Base-by-base conservation (phyloP, 148 eudicot species). In the Persicaria tinctoria region DNA sequence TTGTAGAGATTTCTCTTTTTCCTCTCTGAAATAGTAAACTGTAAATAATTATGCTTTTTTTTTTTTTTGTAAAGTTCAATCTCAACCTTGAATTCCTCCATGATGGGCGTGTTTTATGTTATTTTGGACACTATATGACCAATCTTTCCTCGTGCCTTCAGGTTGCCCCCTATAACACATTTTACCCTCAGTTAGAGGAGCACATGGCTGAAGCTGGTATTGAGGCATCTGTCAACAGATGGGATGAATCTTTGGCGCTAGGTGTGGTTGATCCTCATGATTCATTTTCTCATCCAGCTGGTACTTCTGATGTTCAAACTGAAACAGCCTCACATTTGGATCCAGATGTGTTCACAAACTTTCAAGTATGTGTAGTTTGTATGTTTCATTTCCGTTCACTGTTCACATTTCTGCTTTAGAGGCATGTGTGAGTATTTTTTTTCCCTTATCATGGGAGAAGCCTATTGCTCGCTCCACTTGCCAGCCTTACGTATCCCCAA, bases 151-250 rank as follows among this genome's bases (percentile, higher is more conserved):
- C 47, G 38, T 66, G 48, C 12, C 46, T 70, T 38, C 83, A 96
- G 99, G 99, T 96, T 79, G 99, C 94, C 68, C 99, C 97, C 32
- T 96, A 87, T 79, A 92, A 96, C 78, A 92, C 99, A 18, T 90
- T 79, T 79, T 96, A 96, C 77, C 83, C 93, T n/a, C 92, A 85
- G 76, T 84, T 96, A 87, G 99, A 89, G 84, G 94, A 92, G 75
- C 99, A 96, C 84, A 79, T 96, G 90, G 80, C 80, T 81, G 88
- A 89, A 90, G 90, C 87, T 68, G 97, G 99, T 76, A 70, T 92
- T 70, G 91, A 86, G 73, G 86, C 97, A 75, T 85, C 85, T 60
- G 80, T 88, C 62, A 96, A 90, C 82, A 88, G 80, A 81, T 96
- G 99, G 99, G 93, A 91, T 74, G 93, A 92, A 73, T 90, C 97